phyloP scores from a whole-genome alignment of 768 basidiomycete species.

The Leccinellum luteum region DNA sequence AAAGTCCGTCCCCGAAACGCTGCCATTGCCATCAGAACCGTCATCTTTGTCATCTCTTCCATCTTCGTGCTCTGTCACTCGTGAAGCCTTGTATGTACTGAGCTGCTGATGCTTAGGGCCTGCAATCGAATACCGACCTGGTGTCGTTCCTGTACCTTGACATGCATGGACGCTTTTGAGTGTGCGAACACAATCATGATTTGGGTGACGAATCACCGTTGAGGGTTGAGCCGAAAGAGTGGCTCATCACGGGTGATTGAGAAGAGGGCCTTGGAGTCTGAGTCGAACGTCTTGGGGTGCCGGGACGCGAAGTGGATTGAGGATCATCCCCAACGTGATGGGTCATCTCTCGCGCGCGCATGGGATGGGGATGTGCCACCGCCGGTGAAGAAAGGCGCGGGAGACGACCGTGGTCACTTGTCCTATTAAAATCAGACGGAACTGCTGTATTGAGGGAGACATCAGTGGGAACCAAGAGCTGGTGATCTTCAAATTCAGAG shows the following conservation, averaged over 20 bases:
- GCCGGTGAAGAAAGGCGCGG: constrained; percentile 11
- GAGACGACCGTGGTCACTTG: constrained; percentile 7
- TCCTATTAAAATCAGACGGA: neutral
- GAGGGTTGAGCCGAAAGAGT: constrained; percentile 38
- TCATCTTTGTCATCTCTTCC: constrained; percentile 27
- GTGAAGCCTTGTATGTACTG: constrained; percentile 20
- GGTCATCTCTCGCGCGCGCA: constrained; percentile 17
- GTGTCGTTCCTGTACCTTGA: constrained; percentile 31
- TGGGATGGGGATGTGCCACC: constrained; percentile 32
- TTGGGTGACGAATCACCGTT: constrained; percentile 49
- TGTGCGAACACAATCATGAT: constrained; percentile 37
- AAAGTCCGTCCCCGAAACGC: constrained; percentile 41
- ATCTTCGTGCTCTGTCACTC: constrained; percentile 9
- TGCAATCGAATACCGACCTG: constrained; percentile 22
- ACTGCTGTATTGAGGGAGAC: constrained; percentile 19
- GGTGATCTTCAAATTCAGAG: constrained; percentile 58
- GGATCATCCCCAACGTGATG: constrained; percentile 12
- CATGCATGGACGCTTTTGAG: constrained; percentile 31
- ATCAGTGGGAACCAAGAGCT: constrained; percentile 75
- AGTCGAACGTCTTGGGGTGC: constrained; percentile 26
- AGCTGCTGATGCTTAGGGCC: constrained; percentile 19
- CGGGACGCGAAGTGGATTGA: constrained; percentile 25
- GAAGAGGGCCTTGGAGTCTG: constrained; percentile 29
- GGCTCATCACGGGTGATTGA: constrained; percentile 31
- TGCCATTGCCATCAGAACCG: constrained; percentile 38